phyloP scores from a whole-genome alignment of 2,329 filamentous ascomycete genomes.

The Pseudogymnoascus sp. region DNA sequence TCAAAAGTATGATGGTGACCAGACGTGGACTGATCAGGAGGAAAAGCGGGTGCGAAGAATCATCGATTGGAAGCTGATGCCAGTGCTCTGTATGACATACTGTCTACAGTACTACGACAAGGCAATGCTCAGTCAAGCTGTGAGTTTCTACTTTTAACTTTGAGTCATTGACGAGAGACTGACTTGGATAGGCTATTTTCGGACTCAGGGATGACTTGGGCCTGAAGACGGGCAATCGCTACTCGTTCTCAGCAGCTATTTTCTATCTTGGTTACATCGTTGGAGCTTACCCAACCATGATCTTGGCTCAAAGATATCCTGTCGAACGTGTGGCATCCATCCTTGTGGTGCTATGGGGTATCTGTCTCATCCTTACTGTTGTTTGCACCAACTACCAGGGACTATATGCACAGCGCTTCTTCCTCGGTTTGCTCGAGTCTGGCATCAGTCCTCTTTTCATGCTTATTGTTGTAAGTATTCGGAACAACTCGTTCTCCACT shows the following conservation, averaged over 20 bases:
- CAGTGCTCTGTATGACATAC: constrained; percentile 40
- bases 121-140: constrained; percentile 47
- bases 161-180: neutral
- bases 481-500: constrained; percentile 11
- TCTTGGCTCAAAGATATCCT: constrained; percentile 36
- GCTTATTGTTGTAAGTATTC: constrained; percentile 36
- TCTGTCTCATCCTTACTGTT: constrained; percentile 33
- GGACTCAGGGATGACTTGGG: constrained; percentile 35
- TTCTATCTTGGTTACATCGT: constrained; percentile 45
- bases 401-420: constrained; percentile 43
- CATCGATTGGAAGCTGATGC: constrained; percentile 38
- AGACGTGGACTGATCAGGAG: constrained; percentile 36
- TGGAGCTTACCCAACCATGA: constrained; percentile 37
- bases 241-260: constrained; percentile 38
- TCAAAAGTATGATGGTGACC: constrained; percentile 34
- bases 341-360: constrained; percentile 29
- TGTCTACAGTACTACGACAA: constrained; percentile 44
- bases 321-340: constrained; percentile 39
- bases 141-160: constrained; percentile 21
- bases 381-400: constrained; percentile 32
- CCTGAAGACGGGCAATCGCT: constrained; percentile 35
- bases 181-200: constrained; percentile 32
- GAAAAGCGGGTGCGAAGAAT: constrained; percentile 37
- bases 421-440: constrained; percentile 48
- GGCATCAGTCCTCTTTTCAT: constrained; percentile 52